Percentiles rank a stretch among this genome's conserved stretches.
Conservation (phyloP, 2,329 filamentous ascomycete genomes). For the Talaromyces piceae region DNA sequence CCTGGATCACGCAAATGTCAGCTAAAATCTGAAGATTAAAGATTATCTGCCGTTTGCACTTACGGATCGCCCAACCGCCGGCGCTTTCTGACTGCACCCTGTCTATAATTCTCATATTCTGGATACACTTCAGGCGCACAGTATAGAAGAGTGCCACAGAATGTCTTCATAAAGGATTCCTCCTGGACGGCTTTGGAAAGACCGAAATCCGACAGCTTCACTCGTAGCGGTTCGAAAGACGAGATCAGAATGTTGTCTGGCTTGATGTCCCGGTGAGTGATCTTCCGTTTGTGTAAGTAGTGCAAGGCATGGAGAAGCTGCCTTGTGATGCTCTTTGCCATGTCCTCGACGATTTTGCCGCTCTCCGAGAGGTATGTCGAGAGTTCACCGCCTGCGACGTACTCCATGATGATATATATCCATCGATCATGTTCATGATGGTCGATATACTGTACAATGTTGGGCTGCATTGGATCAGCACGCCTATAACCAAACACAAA, state of each 20-base stretch:
- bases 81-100: conserved; percentile 54
- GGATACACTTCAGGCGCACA: conserved; percentile 96
- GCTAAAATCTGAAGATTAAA: not conserved
- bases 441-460: conserved; percentile 88
- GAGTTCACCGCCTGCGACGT: conserved; percentile 72
- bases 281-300: conserved; percentile 79
- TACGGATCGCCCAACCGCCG: conserved; percentile 47
- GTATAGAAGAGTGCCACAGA: conserved; percentile 91
- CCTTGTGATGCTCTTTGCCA: conserved; percentile 62
- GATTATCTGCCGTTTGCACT: conserved; percentile 16
- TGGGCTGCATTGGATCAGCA: conserved; percentile 46
- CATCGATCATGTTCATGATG: conserved; percentile 74
- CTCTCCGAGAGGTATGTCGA: conserved; percentile 61
- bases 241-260: conserved; percentile 93
- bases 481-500: not conserved
- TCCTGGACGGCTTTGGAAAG: conserved; percentile 90
- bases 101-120: conserved; percentile 61
- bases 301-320: conserved; percentile 69
- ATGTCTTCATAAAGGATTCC: conserved; percentile 89
- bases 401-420: conserved; percentile 97
- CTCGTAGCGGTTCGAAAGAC: conserved; percentile 61
- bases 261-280: conserved; percentile 98
- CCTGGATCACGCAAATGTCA: conserved; percentile 20
- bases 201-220: conserved; percentile 95
- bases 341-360: conserved; percentile 57